These are phyloP conservation scores for Tuber aestivum DNA, from an alignment of 495 filamentous ascomycete genomes.

Conservation along the genomic window DNA sequence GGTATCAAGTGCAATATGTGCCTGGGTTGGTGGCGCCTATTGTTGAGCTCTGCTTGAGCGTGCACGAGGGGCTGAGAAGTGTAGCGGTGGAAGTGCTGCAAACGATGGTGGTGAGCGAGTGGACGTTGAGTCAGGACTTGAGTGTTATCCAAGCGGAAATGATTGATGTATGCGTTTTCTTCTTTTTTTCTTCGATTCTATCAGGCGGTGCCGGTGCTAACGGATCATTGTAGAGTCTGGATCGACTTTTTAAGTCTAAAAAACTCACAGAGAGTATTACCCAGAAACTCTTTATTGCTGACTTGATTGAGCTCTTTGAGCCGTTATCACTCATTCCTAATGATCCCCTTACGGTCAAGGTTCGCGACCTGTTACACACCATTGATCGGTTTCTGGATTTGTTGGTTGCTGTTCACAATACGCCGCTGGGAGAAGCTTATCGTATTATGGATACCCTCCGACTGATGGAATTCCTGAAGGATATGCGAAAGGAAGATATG, in stretches of 20 bases:
- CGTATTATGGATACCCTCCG: conserved; percentile 78
- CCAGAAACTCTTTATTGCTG: conserved; percentile 86
- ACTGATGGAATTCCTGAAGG: conserved; percentile 92
- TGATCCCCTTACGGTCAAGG: conserved; percentile 68
- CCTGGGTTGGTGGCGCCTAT: conserved; percentile 85
- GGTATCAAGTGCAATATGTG: conserved; percentile 97
- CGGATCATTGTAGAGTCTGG: conserved; percentile 54
- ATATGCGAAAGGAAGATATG: conserved; percentile 96
- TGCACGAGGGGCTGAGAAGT: conserved; percentile 81
- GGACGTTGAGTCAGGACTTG: conserved; percentile 91
- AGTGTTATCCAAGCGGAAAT: conserved; percentile 91
- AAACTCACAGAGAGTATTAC: conserved; percentile 78
- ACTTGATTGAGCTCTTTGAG: conserved; percentile 76
- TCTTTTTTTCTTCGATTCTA: too few species aligned
- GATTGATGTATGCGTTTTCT: conserved; percentile 60
- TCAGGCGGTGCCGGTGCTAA: conserved; percentile 13
- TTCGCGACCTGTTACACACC: conserved; percentile 70
- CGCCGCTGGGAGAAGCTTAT: conserved; percentile 68
- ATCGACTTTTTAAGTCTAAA: conserved; percentile 83
- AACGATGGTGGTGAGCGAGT: conserved; percentile 97
- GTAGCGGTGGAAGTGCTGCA: conserved; percentile 90
- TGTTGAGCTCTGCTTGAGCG: conserved; percentile 87
- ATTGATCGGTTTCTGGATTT: conserved; percentile 89
- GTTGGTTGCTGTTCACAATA: conserved; percentile 83
- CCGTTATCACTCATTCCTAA: conserved; percentile 58